Evolutionary conservation across 164 flowering plant species (phyloP).

Genomic region (Sextonia rubra): DNA sequence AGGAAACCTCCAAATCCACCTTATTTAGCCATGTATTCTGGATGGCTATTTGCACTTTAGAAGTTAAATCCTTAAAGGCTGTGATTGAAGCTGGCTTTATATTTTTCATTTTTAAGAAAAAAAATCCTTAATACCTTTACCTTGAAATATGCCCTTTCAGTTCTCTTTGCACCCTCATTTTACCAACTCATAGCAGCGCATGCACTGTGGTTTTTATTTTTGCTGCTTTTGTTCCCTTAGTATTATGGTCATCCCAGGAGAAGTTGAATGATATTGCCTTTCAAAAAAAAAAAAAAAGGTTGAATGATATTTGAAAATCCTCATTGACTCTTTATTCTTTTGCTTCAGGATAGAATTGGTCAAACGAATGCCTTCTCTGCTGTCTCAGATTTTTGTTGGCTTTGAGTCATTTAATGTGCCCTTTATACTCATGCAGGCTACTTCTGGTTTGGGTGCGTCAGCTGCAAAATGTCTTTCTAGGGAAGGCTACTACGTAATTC

Average conservation of each 20-base stretch:
- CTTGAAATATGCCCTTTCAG: no score
- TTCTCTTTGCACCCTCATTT: no score
- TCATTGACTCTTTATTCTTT: neutral
- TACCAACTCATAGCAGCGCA: no score
- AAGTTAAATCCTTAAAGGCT: no score
- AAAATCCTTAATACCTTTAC: no score
- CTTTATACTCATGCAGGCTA: conserved; percentile 45
- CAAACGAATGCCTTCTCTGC: neutral
- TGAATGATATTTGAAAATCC: neutral
- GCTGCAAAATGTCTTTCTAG: conserved; percentile 61
- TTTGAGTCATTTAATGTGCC: neutral
- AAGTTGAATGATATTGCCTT: neutral
- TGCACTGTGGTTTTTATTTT: no score
- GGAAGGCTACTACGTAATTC: conserved; percentile 71
- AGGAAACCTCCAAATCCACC: no score
- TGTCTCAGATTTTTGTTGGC: neutral
- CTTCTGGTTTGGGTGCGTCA: conserved; percentile 88
- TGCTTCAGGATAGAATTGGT: neutral
- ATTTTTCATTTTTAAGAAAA: no score
- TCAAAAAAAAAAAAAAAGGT: no score
- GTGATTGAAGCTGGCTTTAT: no score
- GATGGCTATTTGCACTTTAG: no score
- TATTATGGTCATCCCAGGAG: neutral
- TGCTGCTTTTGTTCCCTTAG: neutral
- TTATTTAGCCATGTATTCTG: no score